Conservation (phyloP, 1,284 basidiomycete species). For the Cutaneotrichosporon dermatis region DNA sequence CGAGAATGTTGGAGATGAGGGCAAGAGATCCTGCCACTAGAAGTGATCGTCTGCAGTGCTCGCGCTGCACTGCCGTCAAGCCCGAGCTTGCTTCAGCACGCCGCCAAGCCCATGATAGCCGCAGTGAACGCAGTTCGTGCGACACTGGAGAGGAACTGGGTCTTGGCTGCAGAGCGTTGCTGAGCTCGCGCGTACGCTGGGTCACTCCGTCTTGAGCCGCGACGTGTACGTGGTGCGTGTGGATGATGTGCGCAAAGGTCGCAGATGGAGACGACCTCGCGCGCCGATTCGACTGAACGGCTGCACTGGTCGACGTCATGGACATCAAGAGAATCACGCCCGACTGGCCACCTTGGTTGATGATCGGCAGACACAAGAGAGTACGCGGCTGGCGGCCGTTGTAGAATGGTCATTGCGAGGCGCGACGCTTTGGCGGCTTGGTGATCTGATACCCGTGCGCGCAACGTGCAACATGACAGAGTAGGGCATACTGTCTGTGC, state of each 20-base stretch:
- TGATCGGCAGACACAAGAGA: constrained; percentile 35
- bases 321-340: constrained; percentile 36
- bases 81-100: constrained; percentile 43
- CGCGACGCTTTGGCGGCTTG: constrained; percentile 13
- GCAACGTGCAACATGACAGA: constrained; percentile 37
- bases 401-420: constrained; percentile 35
- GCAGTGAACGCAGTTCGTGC: constrained; percentile 52
- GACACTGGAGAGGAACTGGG: constrained; percentile 42
- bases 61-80: constrained; percentile 45
- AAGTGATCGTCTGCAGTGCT: constrained; percentile 50
- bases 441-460: constrained; percentile 30
- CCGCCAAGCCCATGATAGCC: constrained; percentile 46
- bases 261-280: constrained; percentile 30
- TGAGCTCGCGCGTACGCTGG: constrained; percentile 32
- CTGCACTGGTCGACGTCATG: constrained; percentile 18
- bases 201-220: constrained; percentile 31
- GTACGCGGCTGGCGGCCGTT: constrained; percentile 24
- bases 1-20: constrained; percentile 52
- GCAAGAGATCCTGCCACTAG: constrained; percentile 50
- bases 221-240: constrained; percentile 31
- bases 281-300: constrained; percentile 23
- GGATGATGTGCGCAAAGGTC: constrained; percentile 35
- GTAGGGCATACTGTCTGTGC: constrained; percentile 28
- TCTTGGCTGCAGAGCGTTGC: constrained; percentile 35
- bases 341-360: constrained; percentile 29